Evolutionary conservation across 2,329 filamentous ascomycete species (phyloP).

Genomic region (Talaromyces rugulosus): DNA sequence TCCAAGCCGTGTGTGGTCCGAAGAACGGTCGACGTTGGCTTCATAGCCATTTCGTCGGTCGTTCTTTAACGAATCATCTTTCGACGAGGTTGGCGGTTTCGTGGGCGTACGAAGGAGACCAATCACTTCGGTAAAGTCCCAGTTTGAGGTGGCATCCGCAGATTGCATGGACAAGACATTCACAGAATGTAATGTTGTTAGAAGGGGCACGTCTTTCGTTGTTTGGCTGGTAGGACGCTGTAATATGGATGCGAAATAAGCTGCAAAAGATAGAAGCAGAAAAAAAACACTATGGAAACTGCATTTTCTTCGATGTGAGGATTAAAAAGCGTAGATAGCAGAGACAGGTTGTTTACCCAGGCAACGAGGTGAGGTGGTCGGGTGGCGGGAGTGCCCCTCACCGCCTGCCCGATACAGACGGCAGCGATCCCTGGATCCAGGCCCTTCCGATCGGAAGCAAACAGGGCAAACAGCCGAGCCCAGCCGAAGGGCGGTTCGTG

Average conservation of each 20-base stretch:
- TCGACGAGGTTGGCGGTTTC: background rate
- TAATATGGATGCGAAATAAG: background rate
- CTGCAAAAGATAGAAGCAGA: background rate
- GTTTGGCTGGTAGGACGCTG: background rate
- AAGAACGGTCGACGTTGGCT: background rate
- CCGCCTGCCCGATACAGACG: background rate
- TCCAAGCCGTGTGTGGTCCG: constrained; percentile 29
- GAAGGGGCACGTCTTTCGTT: background rate
- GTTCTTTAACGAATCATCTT: constrained; percentile 8
- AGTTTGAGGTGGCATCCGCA: constrained; percentile 27
- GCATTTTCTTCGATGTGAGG: background rate
- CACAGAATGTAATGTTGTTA: background rate
- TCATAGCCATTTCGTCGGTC: constrained; percentile 9
- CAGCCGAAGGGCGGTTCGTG: background rate
- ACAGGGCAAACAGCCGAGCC: background rate
- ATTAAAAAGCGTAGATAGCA: background rate
- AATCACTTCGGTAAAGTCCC: constrained; percentile 45
- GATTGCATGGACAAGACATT: constrained; percentile 26
- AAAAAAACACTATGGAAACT: background rate
- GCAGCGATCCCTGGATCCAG: background rate
- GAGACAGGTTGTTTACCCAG: background rate
- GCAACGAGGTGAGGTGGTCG: background rate
- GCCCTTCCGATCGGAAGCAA: background rate
- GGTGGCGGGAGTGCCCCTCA: background rate
- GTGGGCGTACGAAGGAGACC: constrained; percentile 37